A percentile compares a stretch with the other conserved stretches of the same genome.
Evolutionary conservation across 495 filamentous ascomycete species (phyloP).

Genomic region (Podospora pseudocomata): DNA sequence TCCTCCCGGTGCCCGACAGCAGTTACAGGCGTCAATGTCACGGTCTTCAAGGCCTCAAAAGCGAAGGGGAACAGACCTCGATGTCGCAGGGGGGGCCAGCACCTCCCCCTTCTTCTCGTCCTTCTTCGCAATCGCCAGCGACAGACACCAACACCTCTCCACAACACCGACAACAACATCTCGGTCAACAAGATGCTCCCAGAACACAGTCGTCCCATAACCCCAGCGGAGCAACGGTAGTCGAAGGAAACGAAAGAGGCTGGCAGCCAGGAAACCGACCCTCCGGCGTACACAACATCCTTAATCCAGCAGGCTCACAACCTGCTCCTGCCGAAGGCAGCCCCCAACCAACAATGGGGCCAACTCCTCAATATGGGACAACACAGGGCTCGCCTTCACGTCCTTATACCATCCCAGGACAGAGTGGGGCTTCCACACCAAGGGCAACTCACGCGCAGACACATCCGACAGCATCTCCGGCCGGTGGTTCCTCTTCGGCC

Average conservation of each 20-base stretch:
- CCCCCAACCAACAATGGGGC: slow-evolving; percentile 25
- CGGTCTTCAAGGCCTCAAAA: slow-evolving; percentile 44
- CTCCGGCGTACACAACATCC: slow-evolving; percentile 49
- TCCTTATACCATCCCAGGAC: slow-evolving; percentile 29
- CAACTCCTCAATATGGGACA: slow-evolving; percentile 24
- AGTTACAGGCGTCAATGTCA: slow-evolving; percentile 50
- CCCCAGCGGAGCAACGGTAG: slow-evolving; percentile 24
- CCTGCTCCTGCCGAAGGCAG: slow-evolving; percentile 10
- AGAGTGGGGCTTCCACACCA: slow-evolving; percentile 28
- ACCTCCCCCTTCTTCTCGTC: slow-evolving; percentile 46
- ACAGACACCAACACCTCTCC: slow-evolving; percentile 29
- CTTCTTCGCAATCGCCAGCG: slow-evolving; percentile 30
- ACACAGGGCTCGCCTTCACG: slow-evolving; percentile 33
- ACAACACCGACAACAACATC: slow-evolving; percentile 26
- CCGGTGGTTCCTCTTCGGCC: slow-evolving; percentile 28
- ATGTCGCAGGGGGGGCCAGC: slow-evolving; percentile 57
- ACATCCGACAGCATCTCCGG: slow-evolving; percentile 27
- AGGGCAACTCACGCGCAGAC: slow-evolving; percentile 18
- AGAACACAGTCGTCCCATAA: slow-evolving; percentile 31
- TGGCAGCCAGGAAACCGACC: slow-evolving; percentile 39
- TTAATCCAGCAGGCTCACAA: slow-evolving; percentile 45
- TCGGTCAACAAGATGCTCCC: slow-evolving; percentile 26
- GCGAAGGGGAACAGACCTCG: slow-evolving; percentile 56
- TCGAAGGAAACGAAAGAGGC: slow-evolving; percentile 32
- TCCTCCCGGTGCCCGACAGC: slow-evolving; percentile 19